phyloP scores from a whole-genome alignment of 2,329 filamentous ascomycete genomes.

The Calonectria fujianensis region DNA sequence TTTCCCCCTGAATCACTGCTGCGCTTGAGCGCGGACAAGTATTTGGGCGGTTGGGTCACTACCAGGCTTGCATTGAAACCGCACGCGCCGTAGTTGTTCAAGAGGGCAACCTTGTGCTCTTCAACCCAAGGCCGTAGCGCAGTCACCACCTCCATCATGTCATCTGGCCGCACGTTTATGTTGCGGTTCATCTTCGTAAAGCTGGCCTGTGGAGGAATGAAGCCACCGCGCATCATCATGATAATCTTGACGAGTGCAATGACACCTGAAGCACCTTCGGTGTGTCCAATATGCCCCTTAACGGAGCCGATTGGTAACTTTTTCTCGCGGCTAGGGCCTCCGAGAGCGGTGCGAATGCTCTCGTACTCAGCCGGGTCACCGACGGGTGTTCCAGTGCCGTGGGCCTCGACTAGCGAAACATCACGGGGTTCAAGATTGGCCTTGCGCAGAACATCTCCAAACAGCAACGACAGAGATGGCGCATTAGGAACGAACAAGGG shows the following conservation, averaged over 20 bases:
- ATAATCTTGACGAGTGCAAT: conserved; percentile 69
- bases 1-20: too few species aligned
- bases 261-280: conserved; percentile 62
- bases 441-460: conserved; percentile 50
- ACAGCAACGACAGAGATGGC: conserved; percentile 2
- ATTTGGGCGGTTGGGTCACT: not conserved
- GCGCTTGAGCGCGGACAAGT: not conserved
- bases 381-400: conserved; percentile 71
- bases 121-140: conserved; percentile 45
- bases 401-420: conserved; percentile 63
- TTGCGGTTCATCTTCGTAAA: conserved; percentile 56
- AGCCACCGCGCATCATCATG: conserved; percentile 61
- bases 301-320: conserved; percentile 47
- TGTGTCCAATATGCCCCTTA: conserved; percentile 55
- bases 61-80: conserved; percentile 48
- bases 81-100: conserved; percentile 62
- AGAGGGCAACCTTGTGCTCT: conserved; percentile 39
- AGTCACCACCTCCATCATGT: not conserved
- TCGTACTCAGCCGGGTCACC: conserved; percentile 70
- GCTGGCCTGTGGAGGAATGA: conserved; percentile 60
- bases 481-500: conserved; percentile 46
- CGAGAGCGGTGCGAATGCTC: conserved; percentile 39
- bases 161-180: conserved; percentile 38
- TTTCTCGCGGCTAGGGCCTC: conserved; percentile 33
- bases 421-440: conserved; percentile 60